Evolutionary conservation across 352 stramenopile genomes (phyloP).

Genomic region (Phytophthora hybrid): DNA sequence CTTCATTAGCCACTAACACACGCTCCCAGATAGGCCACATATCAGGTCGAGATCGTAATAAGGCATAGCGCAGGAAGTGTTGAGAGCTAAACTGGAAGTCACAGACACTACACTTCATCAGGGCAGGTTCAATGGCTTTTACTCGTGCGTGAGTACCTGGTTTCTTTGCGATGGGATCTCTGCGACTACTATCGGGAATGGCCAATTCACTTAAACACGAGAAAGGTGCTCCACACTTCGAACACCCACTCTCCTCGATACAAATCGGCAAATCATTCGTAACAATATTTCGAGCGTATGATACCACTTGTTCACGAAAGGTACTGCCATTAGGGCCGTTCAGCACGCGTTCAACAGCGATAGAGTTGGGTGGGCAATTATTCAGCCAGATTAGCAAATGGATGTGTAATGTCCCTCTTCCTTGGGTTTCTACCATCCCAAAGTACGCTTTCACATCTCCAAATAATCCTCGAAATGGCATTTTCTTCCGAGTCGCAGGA

Average conservation of each 20-base stretch:
- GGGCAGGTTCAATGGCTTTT: neutral
- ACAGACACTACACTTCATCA: neutral
- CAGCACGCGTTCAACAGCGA: neutral
- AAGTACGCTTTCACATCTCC: conserved; percentile 7
- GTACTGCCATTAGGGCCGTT: neutral
- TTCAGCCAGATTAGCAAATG: conserved; percentile 9
- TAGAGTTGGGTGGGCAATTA: neutral
- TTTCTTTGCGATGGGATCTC: neutral
- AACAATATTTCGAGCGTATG: neutral
- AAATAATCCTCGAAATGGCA: conserved; percentile 1
- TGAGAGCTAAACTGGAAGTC: neutral
- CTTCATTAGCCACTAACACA: neutral
- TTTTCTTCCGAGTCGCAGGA: neutral
- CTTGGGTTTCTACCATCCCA: conserved; percentile 11
- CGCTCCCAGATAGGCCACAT: neutral
- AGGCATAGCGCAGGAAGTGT: neutral
- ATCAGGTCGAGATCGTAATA: neutral
- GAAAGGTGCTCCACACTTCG: neutral
- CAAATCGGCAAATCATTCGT: neutral
- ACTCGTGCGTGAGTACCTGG: neutral
- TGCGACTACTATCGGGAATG: neutral
- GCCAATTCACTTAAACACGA: neutral
- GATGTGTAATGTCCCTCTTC: conserved; percentile 11
- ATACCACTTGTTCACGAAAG: neutral
- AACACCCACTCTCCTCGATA: neutral